Percentiles rank a stretch among this genome's conserved stretches.
phyloP scores from a whole-genome alignment of 345 rosid species.

The Hypericum perforatum region DNA sequence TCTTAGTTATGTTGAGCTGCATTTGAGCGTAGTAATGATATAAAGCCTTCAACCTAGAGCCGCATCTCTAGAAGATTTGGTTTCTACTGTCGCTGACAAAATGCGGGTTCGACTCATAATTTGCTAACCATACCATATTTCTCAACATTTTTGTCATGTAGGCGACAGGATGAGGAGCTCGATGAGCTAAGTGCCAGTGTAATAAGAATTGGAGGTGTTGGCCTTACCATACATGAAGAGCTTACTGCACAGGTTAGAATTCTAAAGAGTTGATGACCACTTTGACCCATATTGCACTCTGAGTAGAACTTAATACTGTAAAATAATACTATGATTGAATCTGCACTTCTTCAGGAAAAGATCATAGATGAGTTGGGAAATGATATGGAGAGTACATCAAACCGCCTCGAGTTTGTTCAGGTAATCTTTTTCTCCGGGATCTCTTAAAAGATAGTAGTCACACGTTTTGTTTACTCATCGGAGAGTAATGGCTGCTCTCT shows the following conservation, averaged over 20 bases:
- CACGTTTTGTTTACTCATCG: not conserved
- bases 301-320: not conserved
- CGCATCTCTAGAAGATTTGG: no score
- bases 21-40: no score
- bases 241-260: slow-evolving; percentile 67
- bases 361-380: slow-evolving; percentile 67
- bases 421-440: slow-evolving; percentile 27
- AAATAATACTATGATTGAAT: slow-evolving; percentile 9
- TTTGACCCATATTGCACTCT: not conserved
- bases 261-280: slow-evolving; percentile 7
- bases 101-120: not conserved
- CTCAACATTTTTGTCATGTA: slow-evolving; percentile 13
- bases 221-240: slow-evolving; percentile 96
- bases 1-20: no score
- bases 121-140: not conserved
- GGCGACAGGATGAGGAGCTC: slow-evolving; percentile 96
- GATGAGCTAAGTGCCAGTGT: slow-evolving; percentile 92
- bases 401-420: slow-evolving; percentile 95
- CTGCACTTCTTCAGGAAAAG: slow-evolving; percentile 46
- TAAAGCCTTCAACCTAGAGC: no score
- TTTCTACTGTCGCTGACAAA: no score
- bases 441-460: not conserved
- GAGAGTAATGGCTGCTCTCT: not conserved
- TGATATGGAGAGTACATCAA: slow-evolving; percentile 90
- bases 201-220: slow-evolving; percentile 87